Evolutionary conservation across 176 grass and related monocot genomes (phyloP).

Genomic region (Aegilops tauschii): DNA sequence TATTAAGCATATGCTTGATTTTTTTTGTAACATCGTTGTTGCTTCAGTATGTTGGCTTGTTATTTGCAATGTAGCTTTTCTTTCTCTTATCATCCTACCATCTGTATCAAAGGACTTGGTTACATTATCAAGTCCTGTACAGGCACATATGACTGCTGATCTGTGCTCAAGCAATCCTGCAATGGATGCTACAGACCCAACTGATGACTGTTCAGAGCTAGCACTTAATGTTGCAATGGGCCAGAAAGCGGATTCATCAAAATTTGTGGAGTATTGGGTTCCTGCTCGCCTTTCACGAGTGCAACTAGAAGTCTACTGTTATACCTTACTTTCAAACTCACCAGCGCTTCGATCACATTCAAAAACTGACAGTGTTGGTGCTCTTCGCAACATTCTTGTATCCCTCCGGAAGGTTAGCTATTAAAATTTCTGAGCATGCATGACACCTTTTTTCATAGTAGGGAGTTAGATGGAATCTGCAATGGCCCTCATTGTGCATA

Average conservation of each 20-base stretch:
- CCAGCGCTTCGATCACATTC: constrained; percentile 70
- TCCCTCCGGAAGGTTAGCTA: constrained; percentile 73
- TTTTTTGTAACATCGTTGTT: background rate
- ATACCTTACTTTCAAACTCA: constrained; percentile 72
- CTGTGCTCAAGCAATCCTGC: constrained; percentile 6
- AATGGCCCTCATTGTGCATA: constrained; percentile 7
- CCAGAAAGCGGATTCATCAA: constrained; percentile 65
- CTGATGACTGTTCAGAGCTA: constrained; percentile 33
- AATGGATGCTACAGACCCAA: constrained; percentile 31
- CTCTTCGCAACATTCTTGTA: constrained; percentile 70
- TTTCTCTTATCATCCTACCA: background rate
- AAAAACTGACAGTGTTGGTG: constrained; percentile 74
- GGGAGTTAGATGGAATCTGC: constrained; percentile 19
- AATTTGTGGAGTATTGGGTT: constrained; percentile 87
- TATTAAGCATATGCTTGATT: background rate
- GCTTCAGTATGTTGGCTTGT: background rate
- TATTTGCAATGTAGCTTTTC: background rate
- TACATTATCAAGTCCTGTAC: constrained; percentile 6
- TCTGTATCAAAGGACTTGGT: background rate
- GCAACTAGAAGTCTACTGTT: constrained; percentile 86
- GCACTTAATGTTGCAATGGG: constrained; percentile 53
- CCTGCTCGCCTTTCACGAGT: constrained; percentile 71
- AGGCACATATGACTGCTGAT: constrained; percentile 23
- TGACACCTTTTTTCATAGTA: constrained; percentile 27
- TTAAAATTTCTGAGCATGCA: constrained; percentile 19